Conservation (phyloP, 495 filamentous ascomycete genomes). For the Ramalina peruviana region DNA sequence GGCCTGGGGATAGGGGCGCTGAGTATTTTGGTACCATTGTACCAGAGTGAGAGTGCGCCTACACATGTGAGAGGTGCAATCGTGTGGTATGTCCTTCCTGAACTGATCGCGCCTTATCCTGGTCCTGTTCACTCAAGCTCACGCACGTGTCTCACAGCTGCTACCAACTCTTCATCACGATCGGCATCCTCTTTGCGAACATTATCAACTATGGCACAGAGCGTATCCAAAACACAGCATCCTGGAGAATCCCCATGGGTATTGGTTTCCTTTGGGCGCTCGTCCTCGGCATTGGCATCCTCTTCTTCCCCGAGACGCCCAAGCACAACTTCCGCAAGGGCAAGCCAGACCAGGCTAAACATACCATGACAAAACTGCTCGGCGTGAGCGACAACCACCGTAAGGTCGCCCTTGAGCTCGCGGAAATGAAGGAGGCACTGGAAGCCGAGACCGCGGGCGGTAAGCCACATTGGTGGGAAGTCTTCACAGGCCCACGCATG, state of each 20-base stretch:
- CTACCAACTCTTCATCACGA: slow-evolving; percentile 80
- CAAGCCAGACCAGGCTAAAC: slow-evolving; percentile 48
- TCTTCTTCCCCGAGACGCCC: slow-evolving; percentile 61
- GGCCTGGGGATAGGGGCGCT: slow-evolving; percentile 59
- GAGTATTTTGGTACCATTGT: slow-evolving; percentile 60
- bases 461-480: slow-evolving; percentile 43
- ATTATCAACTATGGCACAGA: slow-evolving; percentile 71
- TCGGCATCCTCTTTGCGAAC: slow-evolving; percentile 72
- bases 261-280: slow-evolving; percentile 64
- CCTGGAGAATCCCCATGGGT: slow-evolving; percentile 73
- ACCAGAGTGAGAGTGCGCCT: slow-evolving; percentile 56
- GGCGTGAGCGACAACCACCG: slow-evolving; percentile 51
- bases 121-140: no score
- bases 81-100: slow-evolving; percentile 19
- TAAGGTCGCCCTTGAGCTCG: slow-evolving; percentile 53
- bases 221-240: slow-evolving; percentile 35
- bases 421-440: slow-evolving; percentile 49
- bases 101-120: background rate
- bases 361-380: slow-evolving; percentile 56
- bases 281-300: slow-evolving; percentile 54
- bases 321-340: slow-evolving; percentile 54
- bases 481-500: slow-evolving; percentile 61
- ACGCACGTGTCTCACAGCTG: slow-evolving; percentile 20
- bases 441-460: slow-evolving; percentile 42
- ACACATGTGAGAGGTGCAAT: slow-evolving; percentile 52